A percentile compares a stretch with the other conserved stretches of the same genome.
Conservation (phyloP, 2,329 filamentous ascomycete species). For the Neospermospora avenae region DNA sequence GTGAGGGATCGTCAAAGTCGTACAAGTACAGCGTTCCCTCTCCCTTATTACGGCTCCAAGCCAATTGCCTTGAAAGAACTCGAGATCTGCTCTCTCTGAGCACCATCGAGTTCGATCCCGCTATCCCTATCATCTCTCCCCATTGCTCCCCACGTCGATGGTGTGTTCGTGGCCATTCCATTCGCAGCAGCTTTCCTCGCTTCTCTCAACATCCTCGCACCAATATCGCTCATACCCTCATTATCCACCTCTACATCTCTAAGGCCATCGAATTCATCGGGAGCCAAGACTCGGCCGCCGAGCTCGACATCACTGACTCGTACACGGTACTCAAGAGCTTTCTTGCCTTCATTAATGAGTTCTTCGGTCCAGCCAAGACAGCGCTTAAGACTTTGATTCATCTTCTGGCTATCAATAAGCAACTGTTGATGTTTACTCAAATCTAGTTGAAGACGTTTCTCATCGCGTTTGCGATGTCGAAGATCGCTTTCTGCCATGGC, state of each 20-base stretch:
- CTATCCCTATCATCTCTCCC: constrained; percentile 32
- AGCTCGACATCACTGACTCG: constrained; percentile 75
- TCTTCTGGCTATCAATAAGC: constrained; percentile 85
- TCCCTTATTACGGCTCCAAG: constrained; percentile 5
- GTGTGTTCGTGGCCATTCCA: constrained; percentile 17
- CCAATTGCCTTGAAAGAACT: background rate
- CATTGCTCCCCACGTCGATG: constrained; percentile 20
- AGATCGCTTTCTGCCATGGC: constrained; percentile 43
- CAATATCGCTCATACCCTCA: constrained; percentile 32
- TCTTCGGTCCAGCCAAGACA: constrained; percentile 89
- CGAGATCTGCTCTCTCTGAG: constrained; percentile 11
- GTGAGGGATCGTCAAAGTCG: constrained; percentile 3
- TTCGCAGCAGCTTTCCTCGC: constrained; percentile 27
- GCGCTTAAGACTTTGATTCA: constrained; percentile 89
- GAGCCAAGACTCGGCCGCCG: constrained; percentile 72
- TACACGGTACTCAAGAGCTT: constrained; percentile 81
- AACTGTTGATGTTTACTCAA: constrained; percentile 85
- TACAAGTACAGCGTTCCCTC: background rate
- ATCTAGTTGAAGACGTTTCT: constrained; percentile 79
- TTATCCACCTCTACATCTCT: constrained; percentile 24
- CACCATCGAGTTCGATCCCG: constrained; percentile 30
- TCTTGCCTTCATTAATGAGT: constrained; percentile 83
- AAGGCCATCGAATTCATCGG: constrained; percentile 60
- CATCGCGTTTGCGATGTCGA: constrained; percentile 67
- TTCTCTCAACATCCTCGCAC: constrained; percentile 29